Conservation (phyloP, 306 rosid genomes). For the Dryas alaskensis region DNA sequence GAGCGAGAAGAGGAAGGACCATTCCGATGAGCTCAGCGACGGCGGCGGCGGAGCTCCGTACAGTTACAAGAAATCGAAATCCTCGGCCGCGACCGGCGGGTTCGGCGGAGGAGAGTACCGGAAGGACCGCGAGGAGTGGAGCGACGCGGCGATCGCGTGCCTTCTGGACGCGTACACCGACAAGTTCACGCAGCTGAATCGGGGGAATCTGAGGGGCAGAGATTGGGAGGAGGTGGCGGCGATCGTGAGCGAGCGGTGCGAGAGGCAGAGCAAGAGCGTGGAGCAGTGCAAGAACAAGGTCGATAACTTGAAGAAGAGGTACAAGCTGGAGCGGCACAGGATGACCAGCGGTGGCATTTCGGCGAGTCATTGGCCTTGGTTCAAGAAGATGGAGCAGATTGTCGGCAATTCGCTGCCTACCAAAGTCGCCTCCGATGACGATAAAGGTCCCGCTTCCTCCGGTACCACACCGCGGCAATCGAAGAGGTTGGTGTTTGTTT, state of each 20-base stretch:
- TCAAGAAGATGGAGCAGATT: constrained; percentile 82
- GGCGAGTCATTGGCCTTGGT: constrained; percentile 94
- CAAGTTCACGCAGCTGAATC: constrained; percentile 82
- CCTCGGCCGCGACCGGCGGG: constrained; percentile 16
- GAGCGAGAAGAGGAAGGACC: constrained; percentile 62
- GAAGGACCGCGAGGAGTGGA: constrained; percentile 98
- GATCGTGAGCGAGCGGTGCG: constrained; percentile 73
- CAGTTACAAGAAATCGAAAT: constrained; percentile 47
- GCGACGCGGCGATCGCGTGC: constrained; percentile 84
- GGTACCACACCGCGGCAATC: constrained; percentile 63
- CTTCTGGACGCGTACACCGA: constrained; percentile 88
- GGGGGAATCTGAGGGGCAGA: constrained; percentile 88
- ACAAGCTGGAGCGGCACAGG: constrained; percentile 84
- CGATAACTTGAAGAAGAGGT: constrained; percentile 89
- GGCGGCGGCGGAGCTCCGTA: constrained; percentile 39
- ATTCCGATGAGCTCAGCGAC: constrained; percentile 59
- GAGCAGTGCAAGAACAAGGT: constrained; percentile 98
- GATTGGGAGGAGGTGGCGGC: constrained; percentile 98
- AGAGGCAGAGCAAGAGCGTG: constrained; percentile 75
- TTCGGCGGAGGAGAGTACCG: constrained; percentile 54
- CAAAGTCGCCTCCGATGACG: constrained; percentile 66
- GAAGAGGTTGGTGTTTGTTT: constrained; percentile 50
- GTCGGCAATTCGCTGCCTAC: constrained; percentile 73
- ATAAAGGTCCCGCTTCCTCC: constrained; percentile 50
- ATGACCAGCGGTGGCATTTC: constrained; percentile 74